phyloP scores from a whole-genome alignment of 1,284 basidiomycete genomes.

The Tylopilus sp. region DNA sequence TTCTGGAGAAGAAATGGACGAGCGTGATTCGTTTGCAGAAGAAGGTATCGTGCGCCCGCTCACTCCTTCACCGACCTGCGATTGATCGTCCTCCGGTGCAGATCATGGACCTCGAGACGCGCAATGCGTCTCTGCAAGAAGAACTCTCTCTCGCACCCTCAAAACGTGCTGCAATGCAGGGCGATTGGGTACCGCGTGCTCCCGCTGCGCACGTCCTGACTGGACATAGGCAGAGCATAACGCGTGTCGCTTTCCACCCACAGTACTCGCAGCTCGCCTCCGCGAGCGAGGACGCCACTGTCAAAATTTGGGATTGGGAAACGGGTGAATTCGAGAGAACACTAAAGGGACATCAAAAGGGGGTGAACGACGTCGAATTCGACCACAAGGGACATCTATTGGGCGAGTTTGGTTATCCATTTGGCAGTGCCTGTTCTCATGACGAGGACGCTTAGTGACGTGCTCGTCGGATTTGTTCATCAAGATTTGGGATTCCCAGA shows the following conservation, averaged over 20 bases:
- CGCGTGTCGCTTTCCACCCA: constrained; percentile 83
- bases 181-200: constrained; percentile 81
- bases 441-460: constrained; percentile 52
- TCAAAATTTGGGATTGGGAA: constrained; percentile 97
- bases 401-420: constrained; percentile 47
- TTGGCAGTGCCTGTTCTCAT: neutral
- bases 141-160: constrained; percentile 63
- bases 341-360: constrained; percentile 88
- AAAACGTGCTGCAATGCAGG: constrained; percentile 50
- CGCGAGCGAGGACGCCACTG: constrained; percentile 82
- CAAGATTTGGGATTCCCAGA: constrained; percentile 88
- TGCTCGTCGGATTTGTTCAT: constrained; percentile 89
- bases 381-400: constrained; percentile 80
- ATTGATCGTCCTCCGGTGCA: constrained; percentile 32
- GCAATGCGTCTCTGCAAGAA: constrained; percentile 75
- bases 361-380: constrained; percentile 84
- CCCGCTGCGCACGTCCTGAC: constrained; percentile 77
- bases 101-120: constrained; percentile 88
- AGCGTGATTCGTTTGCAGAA: constrained; percentile 90
- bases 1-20: constrained; percentile 95
- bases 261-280: constrained; percentile 80
- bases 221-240: constrained; percentile 78
- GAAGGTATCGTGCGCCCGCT: constrained; percentile 54
- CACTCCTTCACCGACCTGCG: constrained; percentile 3
- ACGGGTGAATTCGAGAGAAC: constrained; percentile 90